Evolutionary conservation across 78 protist species (phyloP).

Genomic region (Pirum gemmata): DNA sequence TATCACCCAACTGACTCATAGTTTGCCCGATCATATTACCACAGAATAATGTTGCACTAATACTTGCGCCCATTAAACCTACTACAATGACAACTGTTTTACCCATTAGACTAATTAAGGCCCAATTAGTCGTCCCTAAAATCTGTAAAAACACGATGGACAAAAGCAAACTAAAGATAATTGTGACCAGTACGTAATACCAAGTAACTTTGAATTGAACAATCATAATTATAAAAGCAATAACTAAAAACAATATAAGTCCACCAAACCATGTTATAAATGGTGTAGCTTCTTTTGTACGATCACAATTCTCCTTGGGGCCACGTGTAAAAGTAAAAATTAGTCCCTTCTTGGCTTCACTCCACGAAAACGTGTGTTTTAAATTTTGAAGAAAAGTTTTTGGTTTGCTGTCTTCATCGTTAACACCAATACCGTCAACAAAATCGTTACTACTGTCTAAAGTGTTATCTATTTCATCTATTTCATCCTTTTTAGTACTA

Average conservation of each 20-base stretch:
- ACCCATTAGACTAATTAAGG: slow-evolving; percentile 15
- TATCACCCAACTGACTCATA: slow-evolving; percentile 25
- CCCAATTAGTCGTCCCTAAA: slow-evolving; percentile 40
- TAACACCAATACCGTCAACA: no score
- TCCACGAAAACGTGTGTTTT: not conserved
- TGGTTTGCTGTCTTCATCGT: no score
- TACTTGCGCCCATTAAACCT: slow-evolving; percentile 7
- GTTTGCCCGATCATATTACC: slow-evolving; percentile 40
- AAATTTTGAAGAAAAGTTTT: no score
- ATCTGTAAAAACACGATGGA: slow-evolving; percentile 24
- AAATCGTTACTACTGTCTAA: not conserved
- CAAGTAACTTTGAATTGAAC: not conserved
- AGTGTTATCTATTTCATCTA: not conserved
- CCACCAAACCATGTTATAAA: not conserved
- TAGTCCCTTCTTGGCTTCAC: not conserved
- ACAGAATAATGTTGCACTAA: not conserved
- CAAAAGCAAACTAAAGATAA: slow-evolving; percentile 24
- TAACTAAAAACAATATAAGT: not conserved
- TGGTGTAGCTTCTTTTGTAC: not conserved
- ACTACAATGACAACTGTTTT: slow-evolving; percentile 31
- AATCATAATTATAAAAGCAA: not conserved
- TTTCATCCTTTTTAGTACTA: not conserved
- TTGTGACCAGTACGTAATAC: not conserved
- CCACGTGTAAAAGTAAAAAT: not conserved
- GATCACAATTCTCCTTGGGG: not conserved